These are phyloP conservation scores for Pythium diclinum DNA, from an alignment of 352 stramenopile genomes.

Conservation along the genomic window DNA sequence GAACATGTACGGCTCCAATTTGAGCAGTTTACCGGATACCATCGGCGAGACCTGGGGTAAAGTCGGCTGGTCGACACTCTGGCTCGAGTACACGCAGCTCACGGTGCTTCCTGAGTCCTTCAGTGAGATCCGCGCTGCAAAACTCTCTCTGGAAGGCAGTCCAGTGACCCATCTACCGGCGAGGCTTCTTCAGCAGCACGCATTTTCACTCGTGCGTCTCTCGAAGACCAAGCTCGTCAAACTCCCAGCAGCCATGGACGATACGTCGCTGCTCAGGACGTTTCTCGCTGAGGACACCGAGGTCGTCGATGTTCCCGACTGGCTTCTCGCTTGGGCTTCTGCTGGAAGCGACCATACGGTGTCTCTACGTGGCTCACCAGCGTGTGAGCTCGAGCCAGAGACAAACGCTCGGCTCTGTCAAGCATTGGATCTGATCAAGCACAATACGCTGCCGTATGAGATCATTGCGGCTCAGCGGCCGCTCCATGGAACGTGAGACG, in stretches of 20 bases:
- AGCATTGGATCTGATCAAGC: not conserved
- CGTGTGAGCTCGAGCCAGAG: not conserved
- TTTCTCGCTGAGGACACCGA: not conserved
- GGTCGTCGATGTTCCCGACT: not conserved
- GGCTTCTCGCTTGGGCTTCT: not conserved
- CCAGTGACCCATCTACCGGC: not conserved
- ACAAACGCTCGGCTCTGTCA: not conserved
- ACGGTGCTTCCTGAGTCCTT: not conserved
- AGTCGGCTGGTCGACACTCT: not conserved
- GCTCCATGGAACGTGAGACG: not conserved
- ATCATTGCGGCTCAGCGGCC: constrained; percentile 4
- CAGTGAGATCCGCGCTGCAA: not conserved
- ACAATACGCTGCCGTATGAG: not conserved
- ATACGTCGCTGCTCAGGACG: not conserved
- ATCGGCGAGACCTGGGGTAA: not conserved
- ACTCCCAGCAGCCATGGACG: not conserved
- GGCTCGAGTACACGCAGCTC: constrained; percentile 1
- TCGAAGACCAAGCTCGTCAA: not conserved
- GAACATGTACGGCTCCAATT: not conserved
- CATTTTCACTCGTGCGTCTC: not conserved
- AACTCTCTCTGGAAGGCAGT: not conserved
- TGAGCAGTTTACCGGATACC: not conserved
- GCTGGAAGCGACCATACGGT: not conserved
- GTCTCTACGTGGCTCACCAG: not conserved
- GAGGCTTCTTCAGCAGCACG: not conserved